Base-by-base conservation (phyloP, 192 early-diverging fungal species). In the Rhizophagus sp. region DNA sequence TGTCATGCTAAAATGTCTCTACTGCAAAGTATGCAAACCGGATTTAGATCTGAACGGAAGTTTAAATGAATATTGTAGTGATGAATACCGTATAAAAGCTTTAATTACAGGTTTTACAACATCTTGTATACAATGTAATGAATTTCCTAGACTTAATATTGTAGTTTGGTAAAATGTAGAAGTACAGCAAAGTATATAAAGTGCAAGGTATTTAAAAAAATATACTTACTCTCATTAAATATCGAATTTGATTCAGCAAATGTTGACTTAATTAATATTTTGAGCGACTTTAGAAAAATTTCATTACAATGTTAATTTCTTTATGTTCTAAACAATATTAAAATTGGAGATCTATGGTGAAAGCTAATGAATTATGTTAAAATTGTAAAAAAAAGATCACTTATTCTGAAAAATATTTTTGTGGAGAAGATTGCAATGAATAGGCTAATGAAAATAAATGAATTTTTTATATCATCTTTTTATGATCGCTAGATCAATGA, bases 291-390 rank as follows among this genome's bases (percentile, higher is more conserved):
- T 15, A 70, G 68, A 24, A 11, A 41, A 70, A 70, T 9, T 2
- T 24, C 11, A 15, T 75, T 44, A 50, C 47, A 13, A 17, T 52
- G 4, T 4, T 19, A 39, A 27, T 33, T 70, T 71, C 78, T 22
- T 39, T 79, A 36, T 79, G 78, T 22, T 71, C 67, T 15, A 79
- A 44, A 57, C 49, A 71, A 25, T 79, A 68, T 44, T n/a, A 52
- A 33, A 71, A 72, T 62, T 79, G 78, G 78, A 50, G 24, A 13
- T 27, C 61, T n/a, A 44, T 62, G n/a, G 65, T 68, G 9, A 66
- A 63, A 17, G 72, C 68, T 39, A 47, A 52, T 15, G 39, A 71
- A 57, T 39, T 71, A 30, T 69, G 78, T 52, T 25, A 72, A n/a
- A 17, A 64, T 3, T 69, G 78, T 71, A 24, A 6, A 72, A 8